phyloP scores from a whole-genome alignment of 1,284 basidiomycete genomes.

The Boletus subluridellus region DNA sequence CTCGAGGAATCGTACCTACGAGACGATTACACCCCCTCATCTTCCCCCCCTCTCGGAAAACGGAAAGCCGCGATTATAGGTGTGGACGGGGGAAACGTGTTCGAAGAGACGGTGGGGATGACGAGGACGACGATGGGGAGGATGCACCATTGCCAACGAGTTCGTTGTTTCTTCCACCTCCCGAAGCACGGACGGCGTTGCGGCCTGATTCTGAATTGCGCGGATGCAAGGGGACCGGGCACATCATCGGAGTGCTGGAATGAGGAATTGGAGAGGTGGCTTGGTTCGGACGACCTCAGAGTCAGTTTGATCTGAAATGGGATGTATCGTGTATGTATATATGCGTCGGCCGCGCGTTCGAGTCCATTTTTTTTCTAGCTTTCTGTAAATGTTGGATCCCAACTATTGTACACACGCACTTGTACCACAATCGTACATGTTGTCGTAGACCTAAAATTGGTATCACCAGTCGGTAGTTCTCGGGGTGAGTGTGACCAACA shows the following conservation, averaged over 20 bases:
- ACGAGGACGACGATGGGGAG: constrained; percentile 55
- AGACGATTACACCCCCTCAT: constrained; percentile 51
- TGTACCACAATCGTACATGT: background rate
- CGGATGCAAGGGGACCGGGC: too few species aligned
- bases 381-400: background rate
- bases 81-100: constrained; percentile 57
- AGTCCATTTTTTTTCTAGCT: background rate
- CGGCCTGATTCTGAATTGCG: too few species aligned
- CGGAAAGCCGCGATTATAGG: constrained; percentile 52
- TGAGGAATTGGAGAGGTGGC: constrained; percentile 85
- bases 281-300: constrained; percentile 61
- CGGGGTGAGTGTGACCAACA: too few species aligned
- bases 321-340: background rate
- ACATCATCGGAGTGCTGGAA: constrained; percentile 41
- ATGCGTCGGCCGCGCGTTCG: background rate
- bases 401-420: background rate
- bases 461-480: too few species aligned
- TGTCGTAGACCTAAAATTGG: too few species aligned
- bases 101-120: constrained; percentile 44
- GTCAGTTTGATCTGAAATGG: constrained; percentile 67
- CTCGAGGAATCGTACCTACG: constrained; percentile 70
- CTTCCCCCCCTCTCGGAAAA: constrained; percentile 61
- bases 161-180: constrained; percentile 70
- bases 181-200: too few species aligned
- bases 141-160: constrained; percentile 61